Base-by-base conservation (phyloP, 805 yeast species). In the Jamesozyma spencerorum region DNA sequence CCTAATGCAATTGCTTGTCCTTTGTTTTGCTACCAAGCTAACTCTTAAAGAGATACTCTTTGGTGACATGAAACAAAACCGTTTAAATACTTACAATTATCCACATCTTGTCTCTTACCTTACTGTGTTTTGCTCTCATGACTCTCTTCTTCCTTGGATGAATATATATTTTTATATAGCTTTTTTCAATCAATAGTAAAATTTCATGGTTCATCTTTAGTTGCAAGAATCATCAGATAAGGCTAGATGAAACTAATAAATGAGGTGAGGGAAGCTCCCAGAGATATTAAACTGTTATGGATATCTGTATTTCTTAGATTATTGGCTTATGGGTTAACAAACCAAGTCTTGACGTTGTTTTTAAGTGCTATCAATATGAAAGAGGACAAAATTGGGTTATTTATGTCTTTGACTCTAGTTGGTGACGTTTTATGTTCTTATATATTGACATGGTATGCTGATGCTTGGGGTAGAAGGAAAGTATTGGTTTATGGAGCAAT, bases 371-470 rank as follows among this genome's bases (percentile, higher is more conserved):
- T 82, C 7, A 71, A 69, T 3, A 68, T 81, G 34, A 51, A 73
- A 0, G 85, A 81, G 44, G 54, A 73, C 2, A 55, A 65, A 27
- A 80, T 85, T 39, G 95, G 95, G 4, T 45, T 76, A 32, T 86
- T 86, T 57, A 85, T 86, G 94, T 74, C 94, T 1, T 62, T 79
- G 40, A 85, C 95, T 0, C 64, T 86, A 51, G 58, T 80, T 2
- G 95, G 95, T 1, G 95, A 86, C 55, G 84, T 86, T 0, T 37
- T 72, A 1, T 67, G 86, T 15, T 82, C 94, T 5, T 80, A 79
- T 53, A 40, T 71, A 24, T 64, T 86, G 36, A 83, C 94, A 0
- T 82, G 87, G 82, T 70, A 80, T 53, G 85, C 94, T 1, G 88
- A 83, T 50, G 47, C 50, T 11, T 63, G 82, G 38, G 94, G 95